A percentile compares a stretch with the other conserved stretches of the same genome.
Evolutionary conservation across 2,329 filamentous ascomycete genomes (phyloP).

Genomic region (Neospermospora avenae): DNA sequence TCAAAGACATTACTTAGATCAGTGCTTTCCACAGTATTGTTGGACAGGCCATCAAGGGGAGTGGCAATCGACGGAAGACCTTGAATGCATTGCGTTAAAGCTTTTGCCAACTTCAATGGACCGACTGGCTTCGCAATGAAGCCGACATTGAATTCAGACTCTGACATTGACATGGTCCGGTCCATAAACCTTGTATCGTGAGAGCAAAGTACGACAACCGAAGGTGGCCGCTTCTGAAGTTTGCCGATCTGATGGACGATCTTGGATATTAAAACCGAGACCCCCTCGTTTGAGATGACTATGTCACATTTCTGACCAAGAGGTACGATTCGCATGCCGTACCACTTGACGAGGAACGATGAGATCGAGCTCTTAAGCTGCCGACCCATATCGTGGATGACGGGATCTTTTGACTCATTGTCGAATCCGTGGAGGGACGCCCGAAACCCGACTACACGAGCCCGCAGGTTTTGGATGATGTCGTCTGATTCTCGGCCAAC

Average conservation of each 20-base stretch:
- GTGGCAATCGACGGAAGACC: constrained; percentile 17
- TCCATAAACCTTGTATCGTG: constrained; percentile 28
- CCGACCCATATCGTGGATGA: constrained; percentile 20
- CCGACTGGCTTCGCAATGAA: constrained; percentile 35
- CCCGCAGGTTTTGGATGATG: constrained; percentile 24
- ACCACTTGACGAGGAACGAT: constrained; percentile 33
- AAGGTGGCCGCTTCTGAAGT: constrained; percentile 15
- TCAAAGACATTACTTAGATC: constrained; percentile 32
- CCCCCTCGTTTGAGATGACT: constrained; percentile 31
- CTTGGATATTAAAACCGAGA: constrained; percentile 18
- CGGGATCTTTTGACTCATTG: constrained; percentile 22
- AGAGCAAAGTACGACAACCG: constrained; percentile 32
- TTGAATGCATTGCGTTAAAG: constrained; percentile 29
- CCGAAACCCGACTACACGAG: constrained; percentile 22
- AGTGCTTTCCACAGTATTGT: constrained; percentile 14
- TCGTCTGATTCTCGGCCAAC: constrained; percentile 27
- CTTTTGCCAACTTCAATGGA: constrained; percentile 34
- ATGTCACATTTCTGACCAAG: constrained; percentile 25
- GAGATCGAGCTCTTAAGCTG: constrained; percentile 28
- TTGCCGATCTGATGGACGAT: constrained; percentile 11
- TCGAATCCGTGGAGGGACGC: constrained; percentile 33
- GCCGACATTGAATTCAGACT: constrained; percentile 26
- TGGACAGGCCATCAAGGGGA: constrained; percentile 12
- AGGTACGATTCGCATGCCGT: constrained; percentile 32
- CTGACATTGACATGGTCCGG: constrained; percentile 13